These are phyloP conservation scores for Abrus pulchellus DNA, from an alignment of 306 rosid genomes.

Conservation along the genomic window DNA sequence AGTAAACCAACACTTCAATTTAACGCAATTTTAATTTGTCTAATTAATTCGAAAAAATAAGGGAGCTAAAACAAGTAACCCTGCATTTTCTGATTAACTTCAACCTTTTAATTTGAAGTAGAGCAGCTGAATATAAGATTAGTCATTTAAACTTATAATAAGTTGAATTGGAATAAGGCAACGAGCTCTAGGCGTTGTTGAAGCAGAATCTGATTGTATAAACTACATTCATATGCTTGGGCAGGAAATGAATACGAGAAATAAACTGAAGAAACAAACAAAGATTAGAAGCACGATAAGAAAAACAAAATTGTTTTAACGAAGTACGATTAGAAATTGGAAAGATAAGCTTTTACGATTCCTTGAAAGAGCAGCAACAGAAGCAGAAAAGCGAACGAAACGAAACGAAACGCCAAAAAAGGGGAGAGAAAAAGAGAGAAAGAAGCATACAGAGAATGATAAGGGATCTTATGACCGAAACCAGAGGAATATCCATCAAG, in stretches of 20 bases:
- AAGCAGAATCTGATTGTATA: neutral
- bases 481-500: constrained; percentile 87
- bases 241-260: neutral
- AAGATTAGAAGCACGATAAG: neutral
- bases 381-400: neutral
- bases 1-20: neutral
- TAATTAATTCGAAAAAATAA: neutral
- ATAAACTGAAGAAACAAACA: constrained; percentile 18
- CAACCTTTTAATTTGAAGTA: neutral
- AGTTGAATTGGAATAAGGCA: neutral
- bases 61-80: neutral
- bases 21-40: neutral
- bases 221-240: neutral
- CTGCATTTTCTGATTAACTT: constrained; percentile 3
- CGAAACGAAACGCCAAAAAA: neutral
- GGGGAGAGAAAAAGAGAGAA: constrained; percentile 7
- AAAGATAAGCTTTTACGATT: neutral
- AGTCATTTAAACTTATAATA: neutral
- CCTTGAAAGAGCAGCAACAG: constrained; percentile 23
- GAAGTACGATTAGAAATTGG: neutral
- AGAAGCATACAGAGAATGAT: constrained; percentile 72
- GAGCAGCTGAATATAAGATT: constrained; percentile 10
- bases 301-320: too few relatives aligned
- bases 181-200: neutral
- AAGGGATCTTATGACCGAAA: constrained; percentile 86